Evolutionary conservation across 208 protist species (phyloP), one percentile per base, ranked within the genome.

Genomic region (Balamuthia mandrillaris): DNA sequence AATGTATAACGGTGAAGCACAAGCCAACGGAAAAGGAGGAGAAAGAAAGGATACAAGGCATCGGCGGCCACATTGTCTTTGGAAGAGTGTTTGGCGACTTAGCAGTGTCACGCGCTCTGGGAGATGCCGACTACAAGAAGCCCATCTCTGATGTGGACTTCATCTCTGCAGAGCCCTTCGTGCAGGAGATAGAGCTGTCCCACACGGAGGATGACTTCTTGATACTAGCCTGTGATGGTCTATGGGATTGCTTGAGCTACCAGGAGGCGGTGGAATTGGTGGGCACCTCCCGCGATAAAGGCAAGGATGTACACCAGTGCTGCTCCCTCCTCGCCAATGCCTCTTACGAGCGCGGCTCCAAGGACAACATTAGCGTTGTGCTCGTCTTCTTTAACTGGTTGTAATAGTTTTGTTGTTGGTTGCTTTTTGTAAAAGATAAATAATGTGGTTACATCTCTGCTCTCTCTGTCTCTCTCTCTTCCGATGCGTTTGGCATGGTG

Each of bases 191-290:
- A 10, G 37, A 47, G 39, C 12, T 42, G n/a, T 41, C 33, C 24
- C 35, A 5, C 9, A 18, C 18, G 18, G n/a, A 77, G 33, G 88
- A 89, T 39, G 52, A 89, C 16, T 82, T 75, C 29, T 5, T 90
- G 16, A 58, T 90, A 9, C 16, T 90, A 3, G 85, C 45, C 27
- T 90, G 88, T 56, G 88, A 90, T 68, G 88, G 88, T 3, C 39
- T 90, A 16, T 89, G 54, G 49, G 88, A 90, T 58, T 47, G 88
- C 3, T n/a, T 90, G 21, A 63, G n/a, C 12, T 66, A 85, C 49
- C 79, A 89, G 65, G 68, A 87, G n/a, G 42, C 58, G 27, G n/a
- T 33, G 16, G 33, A 87, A 0, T 21, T 54, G 33, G 77, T 84
- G 35, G 63, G 37, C 24, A 31, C 24, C 2, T 33, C 63, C 2